Conservation (phyloP, 129 eudicot species). For the Mikania micrantha region DNA sequence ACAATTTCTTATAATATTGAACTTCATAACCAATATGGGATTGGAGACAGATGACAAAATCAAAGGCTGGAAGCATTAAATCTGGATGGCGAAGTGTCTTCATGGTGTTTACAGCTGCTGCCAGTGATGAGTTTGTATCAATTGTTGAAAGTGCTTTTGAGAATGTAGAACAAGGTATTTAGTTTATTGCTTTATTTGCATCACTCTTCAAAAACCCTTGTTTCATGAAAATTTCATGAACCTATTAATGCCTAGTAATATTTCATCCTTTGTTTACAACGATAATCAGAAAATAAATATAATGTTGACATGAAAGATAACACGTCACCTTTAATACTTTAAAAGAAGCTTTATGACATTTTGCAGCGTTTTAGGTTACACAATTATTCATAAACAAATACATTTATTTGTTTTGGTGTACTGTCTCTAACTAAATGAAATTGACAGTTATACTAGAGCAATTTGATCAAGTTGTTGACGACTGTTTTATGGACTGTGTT, state of each 20-base stretch:
- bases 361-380: background rate
- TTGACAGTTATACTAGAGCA: constrained; percentile 85
- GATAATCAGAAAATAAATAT: background rate
- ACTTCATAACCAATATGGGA: background rate
- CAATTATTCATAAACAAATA: background rate
- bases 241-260: background rate
- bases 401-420: background rate
- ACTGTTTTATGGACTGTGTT: constrained; percentile 92
- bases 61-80: constrained; percentile 83
- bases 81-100: constrained; percentile 97
- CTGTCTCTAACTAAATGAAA: constrained; percentile 20
- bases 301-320: background rate
- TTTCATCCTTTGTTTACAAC: background rate
- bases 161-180: constrained; percentile 83
- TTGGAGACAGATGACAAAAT: constrained; percentile 61
- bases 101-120: constrained; percentile 90
- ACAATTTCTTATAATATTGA: background rate
- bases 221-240: background rate
- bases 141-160: constrained; percentile 96
- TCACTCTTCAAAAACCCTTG: background rate
- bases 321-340: background rate
- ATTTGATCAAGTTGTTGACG: constrained; percentile 90
- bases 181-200: background rate
- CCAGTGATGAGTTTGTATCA: constrained; percentile 69
- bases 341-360: constrained; percentile 3